Evolutionary conservation across 805 yeast genomes (phyloP).

Genomic region (Dipodascopsis uninucleata): DNA sequence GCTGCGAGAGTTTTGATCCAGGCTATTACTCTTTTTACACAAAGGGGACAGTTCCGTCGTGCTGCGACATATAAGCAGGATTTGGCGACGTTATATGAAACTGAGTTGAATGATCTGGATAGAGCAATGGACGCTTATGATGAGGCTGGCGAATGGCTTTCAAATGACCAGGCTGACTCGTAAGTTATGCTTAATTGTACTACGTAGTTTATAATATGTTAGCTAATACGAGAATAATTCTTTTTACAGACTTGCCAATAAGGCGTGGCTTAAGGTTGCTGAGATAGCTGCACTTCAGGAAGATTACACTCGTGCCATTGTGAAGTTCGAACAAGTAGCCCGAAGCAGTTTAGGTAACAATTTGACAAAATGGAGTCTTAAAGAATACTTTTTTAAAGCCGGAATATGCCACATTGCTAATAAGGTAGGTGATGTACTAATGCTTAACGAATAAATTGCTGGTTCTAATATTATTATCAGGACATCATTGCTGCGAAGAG

Average conservation of each 20-base stretch:
- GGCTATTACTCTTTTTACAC: conserved; percentile 80
- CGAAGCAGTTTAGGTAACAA: conserved; percentile 69
- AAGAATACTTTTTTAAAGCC: conserved; percentile 84
- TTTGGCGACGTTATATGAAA: conserved; percentile 81
- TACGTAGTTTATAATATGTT: no score
- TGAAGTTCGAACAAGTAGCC: conserved; percentile 72
- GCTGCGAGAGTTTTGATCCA: conserved; percentile 73
- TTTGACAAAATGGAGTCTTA: conserved; percentile 83
- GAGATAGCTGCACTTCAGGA: conserved; percentile 76
- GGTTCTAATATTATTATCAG: background rate
- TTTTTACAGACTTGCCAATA: conserved; percentile 54
- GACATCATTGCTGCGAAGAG: conserved; percentile 84
- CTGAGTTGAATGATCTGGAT: conserved; percentile 59
- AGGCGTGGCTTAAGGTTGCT: conserved; percentile 84
- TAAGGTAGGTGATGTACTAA: conserved; percentile 34
- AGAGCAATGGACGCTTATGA: conserved; percentile 77
- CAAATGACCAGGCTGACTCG: conserved; percentile 90
- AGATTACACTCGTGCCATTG: conserved; percentile 72
- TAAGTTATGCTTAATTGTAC: conserved; percentile 24
- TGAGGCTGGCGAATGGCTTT: conserved; percentile 94
- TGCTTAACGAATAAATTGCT: background rate
- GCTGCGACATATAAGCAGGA: conserved; percentile 94
- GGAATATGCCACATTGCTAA: conserved; percentile 79
- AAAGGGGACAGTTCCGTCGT: conserved; percentile 90
- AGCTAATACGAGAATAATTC: no score